These are phyloP conservation scores for Detonula confervacea DNA, from an alignment of 352 stramenopile species.

Conservation along the genomic window DNA sequence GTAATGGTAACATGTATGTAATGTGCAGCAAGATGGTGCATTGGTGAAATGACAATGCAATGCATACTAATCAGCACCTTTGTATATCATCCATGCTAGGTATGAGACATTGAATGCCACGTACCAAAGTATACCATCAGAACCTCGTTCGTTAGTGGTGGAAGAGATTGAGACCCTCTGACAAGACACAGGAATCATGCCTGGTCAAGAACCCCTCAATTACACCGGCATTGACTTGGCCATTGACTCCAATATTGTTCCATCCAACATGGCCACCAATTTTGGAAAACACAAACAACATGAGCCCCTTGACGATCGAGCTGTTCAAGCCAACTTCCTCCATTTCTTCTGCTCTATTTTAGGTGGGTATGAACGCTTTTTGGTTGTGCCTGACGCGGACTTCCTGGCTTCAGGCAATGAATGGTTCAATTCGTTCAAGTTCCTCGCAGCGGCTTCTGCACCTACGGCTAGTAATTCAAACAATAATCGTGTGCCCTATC, in stretches of 20 bases:
- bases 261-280: constrained; percentile 36
- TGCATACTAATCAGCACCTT: neutral
- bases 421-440: constrained; percentile 83
- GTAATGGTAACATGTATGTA: constrained; percentile 63
- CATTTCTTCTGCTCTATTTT: constrained; percentile 81
- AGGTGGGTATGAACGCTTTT: constrained; percentile 79
- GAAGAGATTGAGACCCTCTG: constrained; percentile 82
- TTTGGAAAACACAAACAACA: constrained; percentile 47
- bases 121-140: constrained; percentile 73
- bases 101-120: constrained; percentile 71
- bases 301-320: constrained; percentile 77
- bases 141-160: constrained; percentile 65
- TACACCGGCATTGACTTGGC: constrained; percentile 62
- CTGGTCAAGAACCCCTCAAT: constrained; percentile 77
- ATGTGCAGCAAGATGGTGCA: neutral
- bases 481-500: constrained; percentile 58
- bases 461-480: neutral
- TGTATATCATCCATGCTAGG: constrained; percentile 24
- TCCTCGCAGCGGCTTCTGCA: constrained; percentile 54
- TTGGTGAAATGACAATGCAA: neutral
- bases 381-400: constrained; percentile 81
- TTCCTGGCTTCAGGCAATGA: constrained; percentile 81
- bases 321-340: constrained; percentile 80
- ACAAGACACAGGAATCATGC: constrained; percentile 72
- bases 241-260: constrained; percentile 59